Evolutionary conservation across 192 early-diverging fungal genomes (phyloP).

Genomic region (Linnemannia exigua): DNA sequence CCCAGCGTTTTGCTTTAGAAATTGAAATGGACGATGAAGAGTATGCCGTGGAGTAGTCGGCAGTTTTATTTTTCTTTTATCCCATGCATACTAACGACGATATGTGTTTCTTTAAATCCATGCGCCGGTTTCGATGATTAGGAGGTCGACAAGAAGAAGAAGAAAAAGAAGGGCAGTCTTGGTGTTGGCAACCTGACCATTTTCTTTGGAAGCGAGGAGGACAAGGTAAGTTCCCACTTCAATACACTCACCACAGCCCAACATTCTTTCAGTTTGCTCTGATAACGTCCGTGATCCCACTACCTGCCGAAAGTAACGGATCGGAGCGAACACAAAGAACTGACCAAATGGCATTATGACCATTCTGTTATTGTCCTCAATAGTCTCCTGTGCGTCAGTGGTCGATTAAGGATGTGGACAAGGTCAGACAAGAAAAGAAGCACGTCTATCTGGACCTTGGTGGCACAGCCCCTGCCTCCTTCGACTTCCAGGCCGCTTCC

Average conservation of each 20-base stretch:
- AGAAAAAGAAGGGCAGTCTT: slow-evolving; percentile 76
- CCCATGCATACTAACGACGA: background rate
- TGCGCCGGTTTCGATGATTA: slow-evolving; percentile 20
- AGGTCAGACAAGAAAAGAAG: slow-evolving; percentile 74
- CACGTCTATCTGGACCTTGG: slow-evolving; percentile 74
- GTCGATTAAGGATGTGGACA: slow-evolving; percentile 70
- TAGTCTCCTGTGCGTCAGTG: slow-evolving; percentile 70
- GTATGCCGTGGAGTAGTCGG: background rate
- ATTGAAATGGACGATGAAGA: background rate
- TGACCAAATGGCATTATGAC: background rate
- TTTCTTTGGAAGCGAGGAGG: slow-evolving; percentile 73
- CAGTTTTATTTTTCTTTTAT: background rate
- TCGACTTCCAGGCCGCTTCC: slow-evolving; percentile 73
- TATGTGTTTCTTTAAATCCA: background rate
- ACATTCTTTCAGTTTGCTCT: background rate
- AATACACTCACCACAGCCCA: background rate
- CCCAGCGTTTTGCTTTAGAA: background rate
- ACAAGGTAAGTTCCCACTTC: slow-evolving; percentile 53
- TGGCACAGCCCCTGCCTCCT: slow-evolving; percentile 65
- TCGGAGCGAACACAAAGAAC: background rate
- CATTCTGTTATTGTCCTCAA: background rate
- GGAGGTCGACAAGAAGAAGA: slow-evolving; percentile 84
- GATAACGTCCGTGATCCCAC: background rate
- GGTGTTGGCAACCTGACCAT: slow-evolving; percentile 74
- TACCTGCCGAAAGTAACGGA: background rate